Evolutionary conservation across 2,329 filamentous ascomycete species (phyloP).

Genomic region (Mycosphaerella sp.): DNA sequence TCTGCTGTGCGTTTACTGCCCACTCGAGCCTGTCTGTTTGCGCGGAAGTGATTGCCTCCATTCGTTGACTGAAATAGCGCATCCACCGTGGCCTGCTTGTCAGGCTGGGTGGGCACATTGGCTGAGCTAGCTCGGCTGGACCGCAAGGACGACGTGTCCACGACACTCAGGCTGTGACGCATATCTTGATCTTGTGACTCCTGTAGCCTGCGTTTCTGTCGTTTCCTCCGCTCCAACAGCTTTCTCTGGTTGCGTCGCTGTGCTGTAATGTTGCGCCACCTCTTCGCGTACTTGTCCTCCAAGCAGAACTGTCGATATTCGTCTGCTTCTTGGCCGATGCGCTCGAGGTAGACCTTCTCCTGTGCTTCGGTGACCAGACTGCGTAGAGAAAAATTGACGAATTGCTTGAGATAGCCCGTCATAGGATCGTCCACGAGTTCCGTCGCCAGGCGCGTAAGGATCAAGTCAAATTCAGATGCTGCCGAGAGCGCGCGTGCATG

Average conservation of each 20-base stretch:
- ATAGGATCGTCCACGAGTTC: constrained; percentile 35
- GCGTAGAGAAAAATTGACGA: constrained; percentile 36
- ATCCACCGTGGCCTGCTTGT: constrained; percentile 16
- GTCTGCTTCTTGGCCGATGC: constrained; percentile 26
- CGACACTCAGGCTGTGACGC: constrained; percentile 8
- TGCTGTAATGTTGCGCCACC: constrained; percentile 32
- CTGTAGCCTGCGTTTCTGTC: constrained; percentile 23
- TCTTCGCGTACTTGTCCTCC: constrained; percentile 32
- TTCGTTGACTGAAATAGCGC: constrained; percentile 22
- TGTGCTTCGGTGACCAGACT: constrained; percentile 31
- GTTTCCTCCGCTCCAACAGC: constrained; percentile 23
- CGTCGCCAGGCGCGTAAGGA: constrained; percentile 32
- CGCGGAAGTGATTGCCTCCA: constrained; percentile 10
- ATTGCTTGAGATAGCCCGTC: constrained; percentile 42
- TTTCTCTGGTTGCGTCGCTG: constrained; percentile 7
- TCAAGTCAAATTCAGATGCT: constrained; percentile 26
- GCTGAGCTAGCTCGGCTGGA: constrained; percentile 8
- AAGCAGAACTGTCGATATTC: constrained; percentile 32
- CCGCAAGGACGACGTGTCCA: constrained; percentile 12
- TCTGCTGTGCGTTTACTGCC: constrained; percentile 27
- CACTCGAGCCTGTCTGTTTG: constrained; percentile 15
- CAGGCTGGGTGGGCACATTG: not conserved
- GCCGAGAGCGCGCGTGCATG: constrained; percentile 11
- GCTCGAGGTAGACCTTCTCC: constrained; percentile 31
- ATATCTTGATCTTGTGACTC: constrained; percentile 17